Evolutionary conservation across 2,329 filamentous ascomycete species (phyloP), one percentile per base, ranked within the genome.

Genomic region (Arthroderma sp.): DNA sequence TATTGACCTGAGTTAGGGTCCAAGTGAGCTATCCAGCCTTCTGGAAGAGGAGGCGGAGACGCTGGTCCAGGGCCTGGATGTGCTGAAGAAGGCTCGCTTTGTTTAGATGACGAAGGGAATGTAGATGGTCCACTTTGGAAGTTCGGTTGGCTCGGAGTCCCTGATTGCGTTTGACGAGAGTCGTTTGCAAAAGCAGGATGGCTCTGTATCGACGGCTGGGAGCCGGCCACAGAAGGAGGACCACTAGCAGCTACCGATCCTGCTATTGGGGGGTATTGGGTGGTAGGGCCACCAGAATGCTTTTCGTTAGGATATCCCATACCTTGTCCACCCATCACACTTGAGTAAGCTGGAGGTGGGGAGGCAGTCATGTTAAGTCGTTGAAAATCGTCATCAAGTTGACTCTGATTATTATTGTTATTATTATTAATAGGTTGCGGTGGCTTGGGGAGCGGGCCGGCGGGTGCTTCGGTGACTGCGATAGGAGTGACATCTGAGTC

Each of bases 21-120:
- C 3, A 97, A 79, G 70, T 97, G 93, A 19, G 93, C 89, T 66
- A 98, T 97, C 93, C 93, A 98, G 35, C 93, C 93, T 74, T 98
- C 93, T 4, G 93, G 93, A 15, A 98, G 79, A 1, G 91, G 93
- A 21, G 93, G 93, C 33, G 93, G 93, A 15, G 90, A 95, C 25
- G 86, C 82, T 31, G 88, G 88, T 0, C 85, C 81, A 23, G 81
- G 51, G 63, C 76, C 66, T 61, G 73, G 62, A 6, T 70, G 54
- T 64, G 66, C 62, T 66, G 68, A 23, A 15, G 41, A 17, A 9
- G 41, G 28, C 5, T 49, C 33, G 15, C 25, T 19, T 21, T 43
- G 11, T 52, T 35, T 49, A 43, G 56, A 38, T 35, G 17, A 19
- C 74, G 71, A 25, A 72, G 70, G 17, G 74, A 72, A 28, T 62